Percentiles rank a stretch among this genome's conserved stretches.
These are phyloP conservation scores for Zymoseptoria passerinii DNA, from an alignment of 2,329 filamentous ascomycete species.

Conservation along the genomic window DNA sequence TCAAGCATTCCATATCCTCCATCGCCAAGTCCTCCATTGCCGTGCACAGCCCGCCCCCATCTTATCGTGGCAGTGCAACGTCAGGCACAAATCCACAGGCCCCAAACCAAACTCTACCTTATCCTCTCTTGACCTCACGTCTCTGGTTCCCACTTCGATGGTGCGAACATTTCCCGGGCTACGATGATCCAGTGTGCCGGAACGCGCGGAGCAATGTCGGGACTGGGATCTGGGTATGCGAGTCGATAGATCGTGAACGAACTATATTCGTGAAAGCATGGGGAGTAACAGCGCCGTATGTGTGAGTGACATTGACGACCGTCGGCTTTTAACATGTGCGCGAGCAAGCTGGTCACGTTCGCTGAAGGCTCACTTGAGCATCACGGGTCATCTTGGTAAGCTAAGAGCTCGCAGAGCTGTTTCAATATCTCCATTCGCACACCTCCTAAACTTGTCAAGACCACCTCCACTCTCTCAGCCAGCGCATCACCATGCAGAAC, in stretches of 20 bases:
- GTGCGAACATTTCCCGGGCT: background rate
- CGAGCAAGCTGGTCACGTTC: background rate
- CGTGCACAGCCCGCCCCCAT: background rate
- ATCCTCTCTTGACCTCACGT: background rate
- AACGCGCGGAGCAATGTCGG: background rate
- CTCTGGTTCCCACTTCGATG: background rate
- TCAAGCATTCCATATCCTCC: background rate
- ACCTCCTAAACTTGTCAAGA: background rate
- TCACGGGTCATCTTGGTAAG: background rate
- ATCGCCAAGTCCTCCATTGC: background rate
- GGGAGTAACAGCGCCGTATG: background rate
- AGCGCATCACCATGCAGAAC: background rate
- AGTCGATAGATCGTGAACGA: too few species aligned
- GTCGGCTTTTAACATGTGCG: background rate
- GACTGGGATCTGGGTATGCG: background rate
- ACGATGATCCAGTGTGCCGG: background rate
- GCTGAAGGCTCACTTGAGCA: background rate
- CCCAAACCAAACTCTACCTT: too few species aligned
- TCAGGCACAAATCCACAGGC: background rate
- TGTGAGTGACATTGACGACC: background rate
- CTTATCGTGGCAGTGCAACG: background rate
- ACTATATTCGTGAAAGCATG: background rate
- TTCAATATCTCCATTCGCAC: background rate
- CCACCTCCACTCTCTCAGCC: background rate
- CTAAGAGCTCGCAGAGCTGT: background rate